phyloP scores from a whole-genome alignment of 371 early-diverging fungal genomes.

The Coemansia sp. region DNA sequence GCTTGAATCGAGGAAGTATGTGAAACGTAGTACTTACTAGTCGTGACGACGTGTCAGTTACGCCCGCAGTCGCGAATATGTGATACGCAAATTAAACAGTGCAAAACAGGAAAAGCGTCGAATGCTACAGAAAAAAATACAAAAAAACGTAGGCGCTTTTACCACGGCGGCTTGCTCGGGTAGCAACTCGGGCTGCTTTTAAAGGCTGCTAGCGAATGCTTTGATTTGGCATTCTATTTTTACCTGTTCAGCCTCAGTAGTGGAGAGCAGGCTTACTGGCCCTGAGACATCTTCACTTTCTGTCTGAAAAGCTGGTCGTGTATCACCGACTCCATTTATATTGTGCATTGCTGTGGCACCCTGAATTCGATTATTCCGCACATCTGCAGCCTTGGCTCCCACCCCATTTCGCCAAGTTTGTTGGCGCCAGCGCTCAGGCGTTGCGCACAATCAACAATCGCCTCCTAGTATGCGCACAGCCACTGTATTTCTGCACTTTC shows the following conservation, averaged over 20 bases:
- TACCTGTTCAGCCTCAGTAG: neutral
- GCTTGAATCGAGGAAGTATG: neutral
- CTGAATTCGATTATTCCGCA: neutral
- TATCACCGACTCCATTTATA: neutral
- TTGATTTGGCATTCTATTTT: conserved; percentile 2
- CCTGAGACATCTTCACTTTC: neutral
- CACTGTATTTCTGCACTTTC: neutral
- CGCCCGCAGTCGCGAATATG: neutral
- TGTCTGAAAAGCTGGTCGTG: neutral
- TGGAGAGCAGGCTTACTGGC: neutral
- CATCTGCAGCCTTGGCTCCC: neutral
- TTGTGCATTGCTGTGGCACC: conserved; percentile 1
- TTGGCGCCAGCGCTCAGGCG: neutral
- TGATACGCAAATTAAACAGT: neutral
- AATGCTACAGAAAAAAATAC: neutral
- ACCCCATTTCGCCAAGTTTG: neutral
- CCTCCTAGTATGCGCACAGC: neutral
- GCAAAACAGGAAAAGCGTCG: neutral
- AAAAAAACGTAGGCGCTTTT: neutral
- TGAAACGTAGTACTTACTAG: neutral
- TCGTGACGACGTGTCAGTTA: neutral
- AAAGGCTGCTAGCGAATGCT: neutral
- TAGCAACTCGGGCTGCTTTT: neutral
- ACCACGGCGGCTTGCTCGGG: neutral
- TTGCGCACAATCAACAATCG: neutral